These are phyloP conservation scores for Hirschioporus abietinus DNA, from an alignment of 768 basidiomycete genomes.

Conservation along the genomic window DNA sequence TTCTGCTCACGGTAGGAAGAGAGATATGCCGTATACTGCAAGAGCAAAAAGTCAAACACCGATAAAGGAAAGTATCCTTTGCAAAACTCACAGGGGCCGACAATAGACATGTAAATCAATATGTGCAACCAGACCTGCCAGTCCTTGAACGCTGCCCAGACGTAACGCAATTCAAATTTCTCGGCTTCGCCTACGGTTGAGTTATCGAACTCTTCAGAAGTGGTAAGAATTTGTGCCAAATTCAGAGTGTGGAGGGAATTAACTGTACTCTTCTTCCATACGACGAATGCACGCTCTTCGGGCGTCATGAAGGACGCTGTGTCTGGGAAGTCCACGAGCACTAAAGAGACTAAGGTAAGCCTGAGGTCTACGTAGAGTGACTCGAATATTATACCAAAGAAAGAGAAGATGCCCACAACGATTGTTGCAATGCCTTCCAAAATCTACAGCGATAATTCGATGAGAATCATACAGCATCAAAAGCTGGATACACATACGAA, in stretches of 20 bases:
- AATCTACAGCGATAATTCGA: conserved; percentile 35
- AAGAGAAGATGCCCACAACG: conserved; percentile 45
- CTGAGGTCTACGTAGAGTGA: not conserved
- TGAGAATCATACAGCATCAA: conserved; percentile 5
- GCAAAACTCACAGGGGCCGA: conserved; percentile 49
- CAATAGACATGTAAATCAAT: conserved; percentile 52
- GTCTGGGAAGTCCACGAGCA: conserved; percentile 56
- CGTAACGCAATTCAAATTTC: conserved; percentile 46
- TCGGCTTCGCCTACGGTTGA: conserved; percentile 59
- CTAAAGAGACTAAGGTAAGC: conserved; percentile 22
- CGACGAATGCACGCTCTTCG: conserved; percentile 50
- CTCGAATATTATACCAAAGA: conserved; percentile 37
- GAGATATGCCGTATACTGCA: conserved; percentile 2
- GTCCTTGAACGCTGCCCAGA: conserved; percentile 49
- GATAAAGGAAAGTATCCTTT: not conserved
- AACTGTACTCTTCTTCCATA: conserved; percentile 49
- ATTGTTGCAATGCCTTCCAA: conserved; percentile 63
- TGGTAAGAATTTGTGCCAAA: not conserved
- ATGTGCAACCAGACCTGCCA: conserved; percentile 66
- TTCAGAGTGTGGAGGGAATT: not conserved
- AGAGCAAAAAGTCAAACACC: not conserved
- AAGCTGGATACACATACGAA: conserved; percentile 36
- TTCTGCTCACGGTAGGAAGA: not conserved
- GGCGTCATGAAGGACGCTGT: conserved; percentile 58
- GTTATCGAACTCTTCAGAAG: conserved; percentile 43